Evolutionary conservation across 108 stramenopile genomes (phyloP), one percentile per base, ranked within the genome.

Genomic region (Cyclotella baltica): DNA sequence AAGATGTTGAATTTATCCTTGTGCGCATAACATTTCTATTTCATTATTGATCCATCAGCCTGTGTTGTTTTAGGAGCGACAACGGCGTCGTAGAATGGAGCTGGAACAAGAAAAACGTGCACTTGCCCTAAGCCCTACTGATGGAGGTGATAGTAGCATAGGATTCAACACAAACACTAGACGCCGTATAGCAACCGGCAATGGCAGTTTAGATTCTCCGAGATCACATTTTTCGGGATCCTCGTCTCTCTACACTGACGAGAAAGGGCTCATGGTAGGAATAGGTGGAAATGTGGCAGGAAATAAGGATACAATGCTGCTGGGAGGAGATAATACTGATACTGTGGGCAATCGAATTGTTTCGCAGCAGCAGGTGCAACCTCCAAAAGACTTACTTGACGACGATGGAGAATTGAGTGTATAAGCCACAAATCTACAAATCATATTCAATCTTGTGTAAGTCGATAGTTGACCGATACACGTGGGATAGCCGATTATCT

Each of bases 11-110:
- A n/a, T n/a, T n/a, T n/a, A n/a, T n/a, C n/a, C n/a, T n/a, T n/a
- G n/a, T n/a, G n/a, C n/a, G n/a, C n/a, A n/a, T n/a, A n/a, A n/a
- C n/a, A n/a, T n/a, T n/a, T n/a, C n/a, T n/a, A n/a, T n/a, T n/a
- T n/a, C n/a, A n/a, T n/a, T n/a, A n/a, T n/a, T n/a, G n/a, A n/a
- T n/a, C n/a, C n/a, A n/a, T n/a, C n/a, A n/a, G n/a, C n/a, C n/a
- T n/a, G n/a, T n/a, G n/a, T n/a, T n/a, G n/a, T n/a, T n/a, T n/a
- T n/a, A n/a, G n/a, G 91, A 92, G 61, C 76, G 93, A 31, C 93
- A 94, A 76, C 62, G 83, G 62, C 72, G 88, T 36, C 66, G 87
- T 28, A 86, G 89, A 58, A 40, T 89, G 72, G 92, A 83, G 57
- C 67, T 82, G 30, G 81, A 82, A 65, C 74, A 75, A 50, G 81